These are phyloP conservation scores for Mercurialis annua DNA, from an alignment of 345 rosid genomes.

Conservation along the genomic window DNA sequence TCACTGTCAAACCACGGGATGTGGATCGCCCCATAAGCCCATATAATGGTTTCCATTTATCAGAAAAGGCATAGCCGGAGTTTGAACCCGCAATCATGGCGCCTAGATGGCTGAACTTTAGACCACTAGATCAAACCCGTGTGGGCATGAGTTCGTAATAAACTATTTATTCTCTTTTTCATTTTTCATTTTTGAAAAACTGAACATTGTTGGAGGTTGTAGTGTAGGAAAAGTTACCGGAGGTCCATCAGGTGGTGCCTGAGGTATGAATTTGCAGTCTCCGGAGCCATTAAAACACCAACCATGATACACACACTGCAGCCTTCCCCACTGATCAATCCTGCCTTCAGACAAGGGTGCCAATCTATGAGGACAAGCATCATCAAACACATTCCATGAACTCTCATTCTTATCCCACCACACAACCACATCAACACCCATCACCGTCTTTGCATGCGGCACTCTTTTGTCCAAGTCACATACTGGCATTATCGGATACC, in stretches of 20 bases:
- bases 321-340: conserved; percentile 69
- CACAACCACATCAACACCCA: conserved; percentile 75
- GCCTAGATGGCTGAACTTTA: too few species aligned
- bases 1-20: too few species aligned
- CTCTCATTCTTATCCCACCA: conserved; percentile 80
- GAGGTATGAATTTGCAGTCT: conserved; percentile 19
- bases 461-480: conserved; percentile 70
- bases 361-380: conserved; percentile 37
- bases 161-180: too few species aligned
- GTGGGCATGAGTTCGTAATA: too few species aligned
- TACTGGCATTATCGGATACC: conserved; percentile 76
- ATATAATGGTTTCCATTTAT: too few species aligned
- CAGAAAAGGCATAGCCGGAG: too few species aligned
- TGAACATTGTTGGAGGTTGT: too few species aligned
- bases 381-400: conserved; percentile 36
- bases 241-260: conserved; percentile 75
- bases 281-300: conserved; percentile 76
- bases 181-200: too few species aligned
- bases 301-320: conserved; percentile 85
- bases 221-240: too few species aligned
- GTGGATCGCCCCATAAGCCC: too few species aligned
- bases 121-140: too few species aligned
- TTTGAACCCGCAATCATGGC: too few species aligned
- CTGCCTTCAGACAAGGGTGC: conserved; percentile 67
- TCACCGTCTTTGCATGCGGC: conserved; percentile 63